Percentiles rank a stretch among this genome's conserved stretches.
phyloP scores from a whole-genome alignment of 176 grass and related monocot genomes.

The Ensete glaucum region DNA sequence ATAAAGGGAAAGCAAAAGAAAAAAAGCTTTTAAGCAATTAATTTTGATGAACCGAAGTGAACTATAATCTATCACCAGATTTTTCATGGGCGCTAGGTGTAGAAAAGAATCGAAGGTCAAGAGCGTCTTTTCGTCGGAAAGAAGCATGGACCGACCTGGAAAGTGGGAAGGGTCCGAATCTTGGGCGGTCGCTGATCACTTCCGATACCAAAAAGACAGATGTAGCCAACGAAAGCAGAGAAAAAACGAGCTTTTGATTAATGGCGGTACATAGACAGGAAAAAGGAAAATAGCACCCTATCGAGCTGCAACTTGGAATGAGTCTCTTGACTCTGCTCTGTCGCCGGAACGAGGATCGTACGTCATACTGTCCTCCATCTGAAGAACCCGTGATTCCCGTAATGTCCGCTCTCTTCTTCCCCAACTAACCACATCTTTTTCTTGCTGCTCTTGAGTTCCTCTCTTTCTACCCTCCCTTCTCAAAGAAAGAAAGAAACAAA shows the following conservation, averaged over 20 bases:
- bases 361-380: background rate
- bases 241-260: constrained; percentile 1
- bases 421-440: background rate
- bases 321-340: background rate
- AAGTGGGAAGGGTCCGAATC: background rate
- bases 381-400: background rate
- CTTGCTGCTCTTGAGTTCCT: background rate
- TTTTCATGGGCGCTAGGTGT: background rate
- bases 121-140: background rate
- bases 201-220: background rate
- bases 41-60: background rate
- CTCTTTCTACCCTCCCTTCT: background rate
- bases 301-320: background rate
- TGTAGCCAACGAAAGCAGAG: background rate
- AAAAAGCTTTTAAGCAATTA: background rate
- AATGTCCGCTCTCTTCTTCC: background rate
- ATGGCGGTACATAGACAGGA: background rate
- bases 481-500: background rate
- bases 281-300: background rate
- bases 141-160: background rate
- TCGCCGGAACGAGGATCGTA: background rate
- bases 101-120: background rate
- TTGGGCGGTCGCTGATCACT: constrained; percentile 3
- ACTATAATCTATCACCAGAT: background rate
- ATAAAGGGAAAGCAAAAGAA: background rate